Conservation (phyloP, 2,329 filamentous ascomycete species). For the Monosporascus sp. region DNA sequence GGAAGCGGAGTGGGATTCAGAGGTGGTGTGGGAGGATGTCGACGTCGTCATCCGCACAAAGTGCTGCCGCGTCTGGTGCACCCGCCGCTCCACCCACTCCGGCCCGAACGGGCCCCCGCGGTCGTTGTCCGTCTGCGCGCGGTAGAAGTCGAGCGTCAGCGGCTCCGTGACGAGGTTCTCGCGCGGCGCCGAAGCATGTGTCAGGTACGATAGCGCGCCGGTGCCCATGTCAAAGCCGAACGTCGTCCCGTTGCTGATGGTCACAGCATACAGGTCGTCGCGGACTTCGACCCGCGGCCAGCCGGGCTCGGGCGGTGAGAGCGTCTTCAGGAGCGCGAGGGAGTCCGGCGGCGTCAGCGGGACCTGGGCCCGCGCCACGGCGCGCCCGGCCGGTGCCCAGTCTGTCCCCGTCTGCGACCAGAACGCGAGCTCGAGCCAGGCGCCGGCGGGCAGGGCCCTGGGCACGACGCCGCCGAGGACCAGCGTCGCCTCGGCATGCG, state of each 20-base stretch:
- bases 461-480: slow-evolving; percentile 26
- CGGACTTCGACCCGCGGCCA: slow-evolving; percentile 21
- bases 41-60: slow-evolving; percentile 27
- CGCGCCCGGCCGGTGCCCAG: slow-evolving; percentile 49
- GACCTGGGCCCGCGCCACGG: slow-evolving; percentile 47
- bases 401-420: slow-evolving; percentile 33
- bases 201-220: slow-evolving; percentile 39
- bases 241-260: slow-evolving; percentile 27
- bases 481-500: slow-evolving; percentile 34
- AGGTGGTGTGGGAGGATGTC: neutral
- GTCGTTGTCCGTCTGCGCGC: slow-evolving; percentile 63
- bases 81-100: slow-evolving; percentile 48
- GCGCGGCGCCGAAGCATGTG: slow-evolving; percentile 21
- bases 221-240: slow-evolving; percentile 41
- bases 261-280: slow-evolving; percentile 27
- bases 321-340: slow-evolving; percentile 22
- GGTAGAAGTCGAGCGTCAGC: slow-evolving; percentile 52
- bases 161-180: slow-evolving; percentile 40
- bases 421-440: slow-evolving; percentile 47
- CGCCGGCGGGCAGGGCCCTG: slow-evolving; percentile 27
- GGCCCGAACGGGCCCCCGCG: slow-evolving; percentile 47
- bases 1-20: too few species aligned
- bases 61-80: slow-evolving; percentile 42
- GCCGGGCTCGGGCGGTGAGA: slow-evolving; percentile 2
- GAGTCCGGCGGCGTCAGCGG: slow-evolving; percentile 31